Base-by-base conservation (phyloP, 306 rosid genomes). In the Glycine soja region DNA sequence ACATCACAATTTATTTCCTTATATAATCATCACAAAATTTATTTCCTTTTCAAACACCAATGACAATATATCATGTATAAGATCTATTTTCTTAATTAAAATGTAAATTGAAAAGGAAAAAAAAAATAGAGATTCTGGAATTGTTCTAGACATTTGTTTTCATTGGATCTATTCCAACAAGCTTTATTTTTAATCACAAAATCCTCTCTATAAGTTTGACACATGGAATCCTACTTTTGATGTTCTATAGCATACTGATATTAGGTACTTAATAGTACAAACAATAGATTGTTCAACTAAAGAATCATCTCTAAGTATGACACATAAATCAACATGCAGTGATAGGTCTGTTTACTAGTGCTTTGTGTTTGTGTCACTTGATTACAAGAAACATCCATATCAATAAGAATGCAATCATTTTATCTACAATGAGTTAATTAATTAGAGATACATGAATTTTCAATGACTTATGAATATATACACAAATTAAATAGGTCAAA, bases 111-210 rank as follows among this genome's bases (percentile, higher is more conserved):
- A 24, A 24, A 24, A 24, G 30, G 2, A 24, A 24, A 24, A 24
- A 24, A 24, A 24, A 24, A 24, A 24, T 32, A 11, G 43, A 72
- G 79, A 69, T 69, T 67, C 45, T 38, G 81, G 70, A 85, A 51
- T 74, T n/a, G 24, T 24, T 68, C 40, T 34, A 40, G 82, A 54
- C 67, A 51, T 12, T 42, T 45, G 24, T 12, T 46, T 14, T 53
- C 34, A 16, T 40, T 74, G 74, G 53, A 51, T 66, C 54, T 13
- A 69, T 51, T 50, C 56, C 71, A 3, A 18, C 54, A 19, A 56
- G 51, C 58, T 77, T 84, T 14, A 10, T 50, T 36, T 30, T 74
- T 15, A 67, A n/a, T 40, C 0, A 13, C 36, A 56, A 15, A 70
- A 47, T 58, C 67, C 30, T 11, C 52, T 52, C 64, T 10, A 7